Evolutionary conservation across 306 rosid species (phyloP).

Genomic region (Cercis canadensis): DNA sequence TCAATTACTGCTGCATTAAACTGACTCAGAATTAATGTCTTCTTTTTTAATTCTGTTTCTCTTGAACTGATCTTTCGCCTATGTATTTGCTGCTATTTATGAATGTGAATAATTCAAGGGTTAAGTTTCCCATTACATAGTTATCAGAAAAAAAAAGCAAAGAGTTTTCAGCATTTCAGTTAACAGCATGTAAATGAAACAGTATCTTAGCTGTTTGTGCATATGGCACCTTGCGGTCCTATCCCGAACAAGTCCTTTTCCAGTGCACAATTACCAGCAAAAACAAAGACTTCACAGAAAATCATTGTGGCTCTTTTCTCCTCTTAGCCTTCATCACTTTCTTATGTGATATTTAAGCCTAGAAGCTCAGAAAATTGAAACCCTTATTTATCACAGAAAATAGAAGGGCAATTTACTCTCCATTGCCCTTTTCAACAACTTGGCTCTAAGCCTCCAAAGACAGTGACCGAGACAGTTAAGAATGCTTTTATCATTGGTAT

Average conservation of each 20-base stretch:
- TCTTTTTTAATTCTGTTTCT: no score
- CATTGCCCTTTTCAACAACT: background rate
- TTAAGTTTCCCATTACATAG: no score
- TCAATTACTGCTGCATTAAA: no score
- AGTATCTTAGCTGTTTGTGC: no score
- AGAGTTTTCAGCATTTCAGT: no score
- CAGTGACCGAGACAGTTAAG: background rate
- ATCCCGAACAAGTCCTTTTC: background rate
- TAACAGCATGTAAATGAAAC: no score
- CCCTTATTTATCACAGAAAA: background rate
- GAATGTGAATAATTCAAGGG: no score
- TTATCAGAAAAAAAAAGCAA: no score
- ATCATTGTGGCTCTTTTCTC: background rate
- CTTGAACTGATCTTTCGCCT: no score
- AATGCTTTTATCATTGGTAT: background rate
- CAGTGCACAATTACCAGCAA: constrained; percentile 8
- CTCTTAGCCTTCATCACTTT: constrained; percentile 1
- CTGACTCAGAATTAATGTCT: no score
- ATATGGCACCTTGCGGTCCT: constrained; percentile 9
- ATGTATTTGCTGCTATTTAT: no score
- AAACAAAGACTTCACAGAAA: background rate
- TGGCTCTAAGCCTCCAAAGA: background rate
- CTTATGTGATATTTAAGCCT: background rate
- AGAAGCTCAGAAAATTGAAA: constrained; percentile 1
- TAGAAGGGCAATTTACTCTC: background rate